Evolutionary conservation across 2,329 filamentous ascomycete genomes (phyloP).

Genomic region (Orbilia ellipsospora): DNA sequence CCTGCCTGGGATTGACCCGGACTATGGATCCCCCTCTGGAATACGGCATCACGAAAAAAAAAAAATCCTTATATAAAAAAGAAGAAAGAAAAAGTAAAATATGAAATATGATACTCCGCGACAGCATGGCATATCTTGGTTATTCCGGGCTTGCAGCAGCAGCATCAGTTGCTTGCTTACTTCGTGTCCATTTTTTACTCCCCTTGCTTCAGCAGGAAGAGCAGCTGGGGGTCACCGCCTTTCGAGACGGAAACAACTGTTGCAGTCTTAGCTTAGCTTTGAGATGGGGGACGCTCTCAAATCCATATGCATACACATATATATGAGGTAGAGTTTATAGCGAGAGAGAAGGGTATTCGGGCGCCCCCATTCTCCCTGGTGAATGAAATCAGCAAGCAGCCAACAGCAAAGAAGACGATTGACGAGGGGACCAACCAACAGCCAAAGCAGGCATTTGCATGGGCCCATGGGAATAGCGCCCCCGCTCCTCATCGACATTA

Average conservation of each 20-base stretch:
- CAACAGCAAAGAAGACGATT: conserved; percentile 16
- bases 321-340: not conserved
- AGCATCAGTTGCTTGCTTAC: conserved; percentile 10
- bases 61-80: not conserved
- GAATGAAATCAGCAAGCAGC: not conserved
- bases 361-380: conserved; percentile 39
- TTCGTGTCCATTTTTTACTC: conserved; percentile 34
- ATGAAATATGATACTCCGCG: conserved; percentile 22
- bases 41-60: conserved; percentile 41
- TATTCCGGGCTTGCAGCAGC: conserved; percentile 45
- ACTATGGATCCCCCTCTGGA: conserved; percentile 19
- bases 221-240: not conserved
- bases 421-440: conserved; percentile 42
- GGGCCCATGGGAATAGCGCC: conserved; percentile 47
- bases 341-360: conserved; percentile 12
- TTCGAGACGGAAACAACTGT: no score
- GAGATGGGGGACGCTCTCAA: conserved; percentile 13
- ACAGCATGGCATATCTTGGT: conserved; percentile 29
- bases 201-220: conserved; percentile 42
- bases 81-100: conserved; percentile 2
- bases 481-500: conserved; percentile 51
- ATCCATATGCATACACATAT: not conserved
- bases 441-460: conserved; percentile 52
- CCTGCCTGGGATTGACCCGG: conserved; percentile 42
- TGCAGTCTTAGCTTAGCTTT: no score